These are phyloP conservation scores for Plectosphaerella plurivora DNA, from an alignment of 2,329 filamentous ascomycete species.

Conservation along the genomic window DNA sequence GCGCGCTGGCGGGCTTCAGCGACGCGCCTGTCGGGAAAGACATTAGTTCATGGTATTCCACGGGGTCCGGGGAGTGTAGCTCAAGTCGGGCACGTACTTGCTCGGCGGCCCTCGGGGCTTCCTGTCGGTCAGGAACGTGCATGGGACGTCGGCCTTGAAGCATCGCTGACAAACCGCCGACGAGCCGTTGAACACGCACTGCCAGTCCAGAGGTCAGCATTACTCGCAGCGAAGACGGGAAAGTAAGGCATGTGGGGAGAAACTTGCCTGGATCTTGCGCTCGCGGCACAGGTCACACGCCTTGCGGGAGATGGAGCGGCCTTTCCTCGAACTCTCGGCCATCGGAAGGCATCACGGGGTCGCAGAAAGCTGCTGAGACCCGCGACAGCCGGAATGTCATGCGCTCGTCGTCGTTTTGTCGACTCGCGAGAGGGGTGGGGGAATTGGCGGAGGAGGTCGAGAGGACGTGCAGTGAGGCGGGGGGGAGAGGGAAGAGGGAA, in stretches of 20 bases:
- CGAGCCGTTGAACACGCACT: conserved; percentile 1
- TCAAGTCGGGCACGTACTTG: conserved; percentile 6
- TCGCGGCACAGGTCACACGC: conserved; percentile 17
- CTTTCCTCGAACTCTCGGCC: conserved; percentile 3
- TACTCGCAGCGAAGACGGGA: no score
- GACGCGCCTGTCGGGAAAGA: not conserved
- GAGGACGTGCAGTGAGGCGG: no score
- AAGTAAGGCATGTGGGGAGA: no score
- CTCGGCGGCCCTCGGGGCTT: conserved; percentile 16
- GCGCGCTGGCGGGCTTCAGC: not conserved
- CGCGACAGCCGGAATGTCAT: not conserved
- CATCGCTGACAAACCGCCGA: conserved; percentile 11
- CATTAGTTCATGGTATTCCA: not conserved
- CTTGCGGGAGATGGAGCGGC: conserved; percentile 11
- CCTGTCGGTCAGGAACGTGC: conserved; percentile 15
- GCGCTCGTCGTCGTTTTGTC: not conserved
- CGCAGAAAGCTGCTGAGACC: not conserved
- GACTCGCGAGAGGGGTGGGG: no score
- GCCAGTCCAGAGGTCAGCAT: not conserved
- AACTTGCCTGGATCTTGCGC: conserved; percentile 9
- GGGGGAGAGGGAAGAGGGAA: no score
- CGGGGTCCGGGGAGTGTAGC: not conserved
- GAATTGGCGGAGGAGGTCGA: no score
- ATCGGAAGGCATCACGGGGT: conserved; percentile 2
- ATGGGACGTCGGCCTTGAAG: conserved; percentile 10